Evolutionary conservation across 768 basidiomycete species (phyloP), one percentile per base, ranked within the genome.

Genomic region (Rhizopogon sp.): DNA sequence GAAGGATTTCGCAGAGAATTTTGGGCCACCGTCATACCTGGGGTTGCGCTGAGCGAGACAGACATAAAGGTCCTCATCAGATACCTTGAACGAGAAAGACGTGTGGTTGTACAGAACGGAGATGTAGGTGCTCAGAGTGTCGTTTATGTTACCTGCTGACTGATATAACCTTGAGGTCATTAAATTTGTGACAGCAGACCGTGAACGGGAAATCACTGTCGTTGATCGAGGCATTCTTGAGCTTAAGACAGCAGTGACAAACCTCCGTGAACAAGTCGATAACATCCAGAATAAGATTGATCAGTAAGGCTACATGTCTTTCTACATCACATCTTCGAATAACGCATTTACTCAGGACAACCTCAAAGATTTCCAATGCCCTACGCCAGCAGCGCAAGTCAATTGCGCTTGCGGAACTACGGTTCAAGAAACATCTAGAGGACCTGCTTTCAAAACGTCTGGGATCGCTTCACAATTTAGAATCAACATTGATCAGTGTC

Each of bases 201-300:
- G 55, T 25, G 60, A 64, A 35, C 69, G 68, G 16, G 75, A 70
- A 51, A 82, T 98, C 45, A 87, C 86, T 16, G 78, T 83, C n/a
- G 81, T 94, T 4, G 95, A 98, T 63, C 76, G 71, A 41, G 90
- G 95, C 9, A 83, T 95, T 14, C 71, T 98, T 5, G 87, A 93
- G 58, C 78, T 98, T 52, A 86, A 88, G 69, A 75, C 70, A 0
- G 90, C 90, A 0, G 78, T 93, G 28, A 64, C 71, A 50, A 84
- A 81, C 57, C 66, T 98, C 11, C 81, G 86, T 49, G 64, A 70
- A 4, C 93, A 95, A 64, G 77, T 95, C 0, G 78, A 84, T 8
- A 74, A 74, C 10, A 70, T 96, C 33, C 87, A 93, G 47, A 56
- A 60, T 17, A 86, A 85, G 67, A 88, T 95, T 37, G 79, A 84